A percentile compares a stretch with the other conserved stretches of the same genome.
These are phyloP conservation scores for Aspergillus quadricinctus DNA, from an alignment of 2,329 filamentous ascomycete species.

Conservation along the genomic window DNA sequence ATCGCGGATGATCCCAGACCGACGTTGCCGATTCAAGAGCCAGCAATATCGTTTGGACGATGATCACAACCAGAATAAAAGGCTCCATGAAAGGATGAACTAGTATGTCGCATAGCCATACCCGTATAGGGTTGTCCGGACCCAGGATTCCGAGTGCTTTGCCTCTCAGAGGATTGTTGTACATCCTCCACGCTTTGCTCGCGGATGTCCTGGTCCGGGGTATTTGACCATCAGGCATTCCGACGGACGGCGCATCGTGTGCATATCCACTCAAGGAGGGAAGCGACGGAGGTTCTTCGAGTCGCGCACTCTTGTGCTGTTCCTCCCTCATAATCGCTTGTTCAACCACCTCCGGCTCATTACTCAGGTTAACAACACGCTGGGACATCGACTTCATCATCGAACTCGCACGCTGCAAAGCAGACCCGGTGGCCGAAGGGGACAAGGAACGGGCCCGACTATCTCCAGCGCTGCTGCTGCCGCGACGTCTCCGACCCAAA, in stretches of 20 bases:
- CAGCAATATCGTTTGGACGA: slow-evolving; percentile 83
- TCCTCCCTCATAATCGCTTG: slow-evolving; percentile 60
- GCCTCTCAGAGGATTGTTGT: slow-evolving; percentile 75
- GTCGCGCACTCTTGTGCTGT: slow-evolving; percentile 48
- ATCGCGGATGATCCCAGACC: slow-evolving; percentile 61
- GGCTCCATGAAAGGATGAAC: slow-evolving; percentile 86
- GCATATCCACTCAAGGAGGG: slow-evolving; percentile 46
- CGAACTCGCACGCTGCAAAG: slow-evolving; percentile 65
- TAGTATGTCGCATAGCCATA: slow-evolving; percentile 73
- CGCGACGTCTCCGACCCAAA: slow-evolving; percentile 48
- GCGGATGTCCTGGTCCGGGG: slow-evolving; percentile 28
- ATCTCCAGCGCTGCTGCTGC: slow-evolving; percentile 47
- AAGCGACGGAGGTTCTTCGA: slow-evolving; percentile 50
- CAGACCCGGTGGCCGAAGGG: slow-evolving; percentile 56
- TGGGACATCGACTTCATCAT: slow-evolving; percentile 87
- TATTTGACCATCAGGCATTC: slow-evolving; percentile 33
- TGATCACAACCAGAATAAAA: slow-evolving; percentile 77
- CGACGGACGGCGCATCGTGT: slow-evolving; percentile 37
- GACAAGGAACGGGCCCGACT: slow-evolving; percentile 53
- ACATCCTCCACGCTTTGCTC: slow-evolving; percentile 43
- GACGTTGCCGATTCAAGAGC: slow-evolving; percentile 74
- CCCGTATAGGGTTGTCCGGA: slow-evolving; percentile 69
- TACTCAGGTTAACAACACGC: slow-evolving; percentile 94
- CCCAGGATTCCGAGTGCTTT: slow-evolving; percentile 82
- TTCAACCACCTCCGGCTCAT: slow-evolving; percentile 80